Evolutionary conservation across 139 green algal genomes (phyloP), one percentile per base, ranked within the genome.

Genomic region (Yamagishiella unicocca): DNA sequence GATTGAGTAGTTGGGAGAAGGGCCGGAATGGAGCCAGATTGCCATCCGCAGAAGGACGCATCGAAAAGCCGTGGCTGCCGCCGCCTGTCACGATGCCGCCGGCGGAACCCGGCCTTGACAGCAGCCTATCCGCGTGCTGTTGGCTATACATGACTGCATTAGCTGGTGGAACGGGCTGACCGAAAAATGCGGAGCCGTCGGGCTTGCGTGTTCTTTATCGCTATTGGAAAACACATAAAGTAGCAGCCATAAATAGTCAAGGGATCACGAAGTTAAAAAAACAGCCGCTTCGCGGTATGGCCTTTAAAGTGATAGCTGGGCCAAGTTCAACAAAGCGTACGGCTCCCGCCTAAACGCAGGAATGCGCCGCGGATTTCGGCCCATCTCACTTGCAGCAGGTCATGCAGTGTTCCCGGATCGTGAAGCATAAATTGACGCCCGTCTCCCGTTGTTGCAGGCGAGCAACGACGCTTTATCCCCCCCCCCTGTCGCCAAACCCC

Each of bases 111-210:
- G 14, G 12, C 17, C 14, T 12, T 58, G 50, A 17, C 50, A 12
- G 14, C 50, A 58, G 50, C 50, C 12, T 43, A 14, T 80, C 72
- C 25, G 37, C 29, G 31, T 40, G 72, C 25, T 80, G 72, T 17
- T 80, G 72, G 42, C 40, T 80, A 42, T 64, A 80, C 72, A 80
- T 80, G 42, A 22, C 6, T 24, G n/a, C 58, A 67, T 67, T 14
- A 6, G 24, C 17, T 67, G 6, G 22, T 6, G 17, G n/a, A 67
- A 67, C 58, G 24, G 6, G 24, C 24, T 31, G 58, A 29, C 14
- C 58, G 58, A 35, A n/a, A 35, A 67, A 58, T 58, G 17, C 50
- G 50, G 14, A 58, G 50, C 50, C 14, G 17, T 58, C 50, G 17
- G 50, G 17, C 12, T 58, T 58, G 12, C 14, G 50, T n/a, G n/a